These are phyloP conservation scores for Hibiscus trionum DNA, from an alignment of 345 rosid genomes.

Conservation along the genomic window DNA sequence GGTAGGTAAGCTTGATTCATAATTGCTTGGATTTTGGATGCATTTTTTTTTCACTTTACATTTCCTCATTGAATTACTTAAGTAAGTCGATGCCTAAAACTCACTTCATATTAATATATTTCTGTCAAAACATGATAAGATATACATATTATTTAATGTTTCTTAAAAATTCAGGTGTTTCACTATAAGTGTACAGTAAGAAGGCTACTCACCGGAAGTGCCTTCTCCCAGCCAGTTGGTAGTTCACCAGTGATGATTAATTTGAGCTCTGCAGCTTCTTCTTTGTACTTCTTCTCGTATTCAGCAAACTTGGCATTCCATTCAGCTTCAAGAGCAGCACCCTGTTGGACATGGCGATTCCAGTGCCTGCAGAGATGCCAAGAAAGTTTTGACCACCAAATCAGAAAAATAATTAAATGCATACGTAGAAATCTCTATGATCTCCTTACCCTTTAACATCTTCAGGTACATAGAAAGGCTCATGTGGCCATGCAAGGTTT, in stretches of 20 bases:
- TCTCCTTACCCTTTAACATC: conserved; percentile 67
- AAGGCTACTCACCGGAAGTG: conserved; percentile 60
- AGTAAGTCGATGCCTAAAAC: no score
- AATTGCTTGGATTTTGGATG: no score
- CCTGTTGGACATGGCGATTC: conserved; percentile 55
- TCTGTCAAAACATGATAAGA: no score
- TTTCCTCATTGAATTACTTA: no score
- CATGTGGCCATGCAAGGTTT: conserved; percentile 91
- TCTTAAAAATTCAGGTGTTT: neutral
- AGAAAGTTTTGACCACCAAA: neutral
- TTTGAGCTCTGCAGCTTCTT: conserved; percentile 89
- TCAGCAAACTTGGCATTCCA: conserved; percentile 83
- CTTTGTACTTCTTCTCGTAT: conserved; percentile 78
- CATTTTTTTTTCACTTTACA: no score
- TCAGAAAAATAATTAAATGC: neutral
- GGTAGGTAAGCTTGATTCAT: no score
- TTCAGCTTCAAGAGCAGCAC: conserved; percentile 65
- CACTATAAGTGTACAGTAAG: neutral
- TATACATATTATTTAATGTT: no score
- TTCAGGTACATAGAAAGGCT: conserved; percentile 92
- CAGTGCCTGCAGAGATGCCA: conserved; percentile 56
- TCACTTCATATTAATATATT: no score
- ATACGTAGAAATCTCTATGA: neutral
- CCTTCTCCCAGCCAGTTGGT: conserved; percentile 81
- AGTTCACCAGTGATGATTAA: conserved; percentile 67